A percentile compares a stretch with the other conserved stretches of the same genome.
phyloP scores from a whole-genome alignment of 2,329 filamentous ascomycete species.

The Aureobasidium musti region DNA sequence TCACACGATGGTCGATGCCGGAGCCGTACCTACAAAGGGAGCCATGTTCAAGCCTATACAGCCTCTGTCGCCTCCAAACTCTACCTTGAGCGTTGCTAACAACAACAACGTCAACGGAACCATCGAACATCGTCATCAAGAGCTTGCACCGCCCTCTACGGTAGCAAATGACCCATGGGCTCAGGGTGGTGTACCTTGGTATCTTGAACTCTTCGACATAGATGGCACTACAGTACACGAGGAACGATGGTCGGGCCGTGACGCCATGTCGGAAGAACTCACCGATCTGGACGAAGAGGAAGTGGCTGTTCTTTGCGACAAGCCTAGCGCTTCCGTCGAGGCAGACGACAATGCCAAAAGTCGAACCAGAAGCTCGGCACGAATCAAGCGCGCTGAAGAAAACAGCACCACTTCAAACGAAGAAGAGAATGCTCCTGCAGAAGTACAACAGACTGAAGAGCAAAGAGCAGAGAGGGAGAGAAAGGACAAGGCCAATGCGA shows the following conservation, averaged over 20 bases:
- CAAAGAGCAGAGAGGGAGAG: conserved; percentile 25
- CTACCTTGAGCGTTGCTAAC: conserved; percentile 45
- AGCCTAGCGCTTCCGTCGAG: conserved; percentile 2
- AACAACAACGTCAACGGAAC: conserved; percentile 36
- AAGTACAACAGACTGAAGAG: conserved; percentile 25
- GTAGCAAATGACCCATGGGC: conserved; percentile 41
- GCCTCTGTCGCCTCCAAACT: conserved; percentile 42
- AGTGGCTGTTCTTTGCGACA: conserved; percentile 60
- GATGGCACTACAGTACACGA: conserved; percentile 76
- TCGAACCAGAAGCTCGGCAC: conserved; percentile 12
- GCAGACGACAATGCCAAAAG: conserved; percentile 25
- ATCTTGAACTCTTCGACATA: conserved; percentile 77
- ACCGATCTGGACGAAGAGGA: conserved; percentile 93
- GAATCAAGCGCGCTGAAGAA: conserved; percentile 15
- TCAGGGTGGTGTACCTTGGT: conserved; percentile 84
- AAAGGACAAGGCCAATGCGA: conserved; percentile 31
- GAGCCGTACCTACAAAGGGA: conserved; percentile 5
- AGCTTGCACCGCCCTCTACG: conserved; percentile 37
- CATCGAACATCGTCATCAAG: neutral
- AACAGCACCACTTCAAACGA: conserved; percentile 4
- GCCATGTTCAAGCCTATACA: conserved; percentile 35
- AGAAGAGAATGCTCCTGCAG: conserved; percentile 14
- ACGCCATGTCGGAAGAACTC: conserved; percentile 74
- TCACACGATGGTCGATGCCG: neutral
- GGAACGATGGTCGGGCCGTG: conserved; percentile 71